Evolutionary conservation across 441 rosid species (phyloP), one percentile per base, ranked within the genome.

Genomic region (Populus trichocarpa): DNA sequence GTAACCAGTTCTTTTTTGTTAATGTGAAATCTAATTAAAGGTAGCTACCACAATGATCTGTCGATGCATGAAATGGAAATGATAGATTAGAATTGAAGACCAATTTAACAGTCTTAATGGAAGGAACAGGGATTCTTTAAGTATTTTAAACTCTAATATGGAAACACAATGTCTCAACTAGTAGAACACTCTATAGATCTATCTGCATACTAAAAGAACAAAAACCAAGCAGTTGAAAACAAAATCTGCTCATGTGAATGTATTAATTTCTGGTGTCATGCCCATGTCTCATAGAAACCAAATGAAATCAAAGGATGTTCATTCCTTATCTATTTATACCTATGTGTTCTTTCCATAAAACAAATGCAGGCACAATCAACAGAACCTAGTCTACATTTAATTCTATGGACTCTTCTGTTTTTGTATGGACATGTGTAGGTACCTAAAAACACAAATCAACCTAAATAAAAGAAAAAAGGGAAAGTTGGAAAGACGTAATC

Each of bases 201-300:
- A 2, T 69, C 25, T 20, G 26, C 25, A 69, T 69, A 3, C 23
- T 14, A 25, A 22, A 69, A 69, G 38, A 33, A 11, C 57, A 78
- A 8, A 73, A 50, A 64, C 61, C 73, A 81, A 32, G 32, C 53
- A 11, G 68, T 68, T 68, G 36, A 66, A 57, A 30, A 64, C 65
- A 33, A 38, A 26, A 30, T 46, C 57, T 46, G 20, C 6, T 46
- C 57, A 4, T 46, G 20, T 46, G 20, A 46, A 46, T 46, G 20
- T 14, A 46, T 46, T 46, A 46, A 14, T 46, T 46, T 46, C 57
- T 46, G 20, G 57, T 46, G 20, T 14, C 57, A 46, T 14, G 57
- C 57, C 42, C 53, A 46, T 46, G 53, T 46, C 53, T 13, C 53
- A 46, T 14, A 46, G 53, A 46, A 46, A 46, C 20, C 57, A 14